These are phyloP conservation scores for Omphalotus guepiniiformis DNA, from an alignment of 768 basidiomycete genomes.

Conservation along the genomic window DNA sequence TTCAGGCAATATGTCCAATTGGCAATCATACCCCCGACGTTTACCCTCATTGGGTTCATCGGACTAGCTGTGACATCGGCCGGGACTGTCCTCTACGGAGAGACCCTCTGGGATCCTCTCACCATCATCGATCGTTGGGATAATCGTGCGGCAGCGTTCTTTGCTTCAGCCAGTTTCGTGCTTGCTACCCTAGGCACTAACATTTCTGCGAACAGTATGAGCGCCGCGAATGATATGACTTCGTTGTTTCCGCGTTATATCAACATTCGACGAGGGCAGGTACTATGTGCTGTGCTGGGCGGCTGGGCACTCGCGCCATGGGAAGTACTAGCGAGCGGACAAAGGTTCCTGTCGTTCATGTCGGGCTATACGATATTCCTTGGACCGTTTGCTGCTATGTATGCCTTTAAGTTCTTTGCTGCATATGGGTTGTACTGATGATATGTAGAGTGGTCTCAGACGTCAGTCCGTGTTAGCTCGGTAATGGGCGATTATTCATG, in stretches of 20 bases:
- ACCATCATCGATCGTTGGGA: slow-evolving; percentile 75
- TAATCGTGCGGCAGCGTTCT: slow-evolving; percentile 83
- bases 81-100: slow-evolving; percentile 66
- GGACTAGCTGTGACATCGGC: slow-evolving; percentile 81
- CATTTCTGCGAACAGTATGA: slow-evolving; percentile 69
- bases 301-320: slow-evolving; percentile 84
- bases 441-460: slow-evolving; percentile 39
- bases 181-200: slow-evolving; percentile 69
- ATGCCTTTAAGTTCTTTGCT: slow-evolving; percentile 20
- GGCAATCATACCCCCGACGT: slow-evolving; percentile 68
- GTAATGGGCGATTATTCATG: slow-evolving; percentile 5
- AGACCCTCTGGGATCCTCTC: slow-evolving; percentile 67
- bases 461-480: slow-evolving; percentile 24
- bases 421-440: neutral
- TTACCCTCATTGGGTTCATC: slow-evolving; percentile 57
- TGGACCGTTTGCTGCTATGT: slow-evolving; percentile 80
- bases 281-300: slow-evolving; percentile 75
- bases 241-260: slow-evolving; percentile 72
- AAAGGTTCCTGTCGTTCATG: slow-evolving; percentile 74
- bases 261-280: slow-evolving; percentile 75
- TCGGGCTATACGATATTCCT: slow-evolving; percentile 82
- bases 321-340: slow-evolving; percentile 70
- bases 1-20: slow-evolving; percentile 74
- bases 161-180: slow-evolving; percentile 68
- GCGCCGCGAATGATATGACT: slow-evolving; percentile 81